Evolutionary conservation across 1,284 basidiomycete genomes (phyloP).

Genomic region (Leccinum proliferum): DNA sequence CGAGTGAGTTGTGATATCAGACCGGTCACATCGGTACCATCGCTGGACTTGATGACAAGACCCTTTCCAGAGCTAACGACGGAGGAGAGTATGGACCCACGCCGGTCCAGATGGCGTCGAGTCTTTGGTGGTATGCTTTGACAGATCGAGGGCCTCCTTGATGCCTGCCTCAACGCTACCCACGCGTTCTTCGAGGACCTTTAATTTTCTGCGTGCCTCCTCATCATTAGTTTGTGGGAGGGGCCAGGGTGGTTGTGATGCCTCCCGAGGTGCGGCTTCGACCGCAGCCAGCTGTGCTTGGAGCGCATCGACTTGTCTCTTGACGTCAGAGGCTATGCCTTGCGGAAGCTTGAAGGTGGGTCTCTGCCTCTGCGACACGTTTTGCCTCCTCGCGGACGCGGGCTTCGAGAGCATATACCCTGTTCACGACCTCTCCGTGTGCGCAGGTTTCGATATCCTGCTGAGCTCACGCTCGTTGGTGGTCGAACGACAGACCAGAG

Average conservation of each 20-base stretch:
- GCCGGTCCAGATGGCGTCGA: constrained; percentile 27
- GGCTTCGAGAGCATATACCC: constrained; percentile 50
- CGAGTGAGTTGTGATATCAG: constrained; percentile 71
- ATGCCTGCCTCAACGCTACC: constrained; percentile 63
- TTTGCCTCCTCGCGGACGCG: constrained; percentile 49
- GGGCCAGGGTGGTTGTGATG: constrained; percentile 8
- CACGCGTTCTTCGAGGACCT: constrained; percentile 56
- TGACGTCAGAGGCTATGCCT: constrained; percentile 45
- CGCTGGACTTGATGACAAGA: constrained; percentile 65
- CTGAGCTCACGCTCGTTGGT: constrained; percentile 42
- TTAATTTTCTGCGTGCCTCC: constrained; percentile 48
- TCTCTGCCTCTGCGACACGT: constrained; percentile 51
- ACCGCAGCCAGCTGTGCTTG: constrained; percentile 43
- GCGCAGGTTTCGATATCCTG: constrained; percentile 46
- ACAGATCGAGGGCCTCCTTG: constrained; percentile 63
- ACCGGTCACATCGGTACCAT: constrained; percentile 71
- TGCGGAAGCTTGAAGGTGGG: constrained; percentile 40
- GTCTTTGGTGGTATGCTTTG: constrained; percentile 44
- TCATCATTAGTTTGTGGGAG: constrained; percentile 36
- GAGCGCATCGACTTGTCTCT: constrained; percentile 49
- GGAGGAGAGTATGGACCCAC: constrained; percentile 42
- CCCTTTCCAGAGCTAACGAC: constrained; percentile 38
- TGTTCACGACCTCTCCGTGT: constrained; percentile 45
- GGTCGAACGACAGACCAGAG: constrained; percentile 49
- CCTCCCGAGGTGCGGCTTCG: constrained; percentile 36